These are phyloP conservation scores for Microsporum canis DNA, from an alignment of 2,329 filamentous ascomycete genomes.

Conservation along the genomic window DNA sequence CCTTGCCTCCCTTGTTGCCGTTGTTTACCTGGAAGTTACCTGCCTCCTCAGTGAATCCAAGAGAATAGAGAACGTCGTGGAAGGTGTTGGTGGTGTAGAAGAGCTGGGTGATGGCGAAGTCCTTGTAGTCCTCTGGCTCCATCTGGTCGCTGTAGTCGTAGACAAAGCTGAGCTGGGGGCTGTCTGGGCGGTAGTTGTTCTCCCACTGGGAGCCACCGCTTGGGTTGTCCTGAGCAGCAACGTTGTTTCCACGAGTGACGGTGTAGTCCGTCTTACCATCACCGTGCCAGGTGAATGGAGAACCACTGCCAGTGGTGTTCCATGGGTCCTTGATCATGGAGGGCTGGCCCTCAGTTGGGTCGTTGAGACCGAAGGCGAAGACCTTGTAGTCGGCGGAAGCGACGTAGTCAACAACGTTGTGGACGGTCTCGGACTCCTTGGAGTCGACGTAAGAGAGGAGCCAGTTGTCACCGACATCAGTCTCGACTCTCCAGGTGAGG, in stretches of 20 bases:
- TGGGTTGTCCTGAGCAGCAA: conserved; percentile 11
- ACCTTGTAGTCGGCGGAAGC: conserved; percentile 11
- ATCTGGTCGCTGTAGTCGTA: conserved; percentile 9
- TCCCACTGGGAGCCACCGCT: conserved; percentile 7
- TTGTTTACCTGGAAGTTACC: conserved; percentile 13
- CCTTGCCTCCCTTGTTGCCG: conserved; percentile 9
- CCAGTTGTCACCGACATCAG: conserved; percentile 14
- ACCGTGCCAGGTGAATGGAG: conserved; percentile 11
- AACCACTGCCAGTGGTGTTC: conserved; percentile 5
- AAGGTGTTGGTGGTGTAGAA: conserved; percentile 12
- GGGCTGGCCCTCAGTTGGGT: conserved; percentile 12
- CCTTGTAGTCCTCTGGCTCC: conserved; percentile 7
- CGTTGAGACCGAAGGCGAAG: conserved; percentile 12
- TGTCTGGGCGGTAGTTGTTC: conserved; percentile 14
- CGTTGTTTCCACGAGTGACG: conserved; percentile 12
- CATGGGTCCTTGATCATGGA: conserved; percentile 9
- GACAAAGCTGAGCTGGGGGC: conserved; percentile 7
- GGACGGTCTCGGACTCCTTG: conserved; percentile 11
- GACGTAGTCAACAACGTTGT: conserved; percentile 12
- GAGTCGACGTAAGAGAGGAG: conserved; percentile 12
- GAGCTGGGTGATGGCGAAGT: conserved; percentile 12
- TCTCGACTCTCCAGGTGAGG: conserved; percentile 13
- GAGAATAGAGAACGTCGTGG: conserved; percentile 10
- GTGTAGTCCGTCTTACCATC: conserved; percentile 7
- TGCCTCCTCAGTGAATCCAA: conserved; percentile 11